A percentile compares a stretch with the other conserved stretches of the same genome.
Evolutionary conservation across 345 rosid genomes (phyloP).

Genomic region (Syzygium oleosum): DNA sequence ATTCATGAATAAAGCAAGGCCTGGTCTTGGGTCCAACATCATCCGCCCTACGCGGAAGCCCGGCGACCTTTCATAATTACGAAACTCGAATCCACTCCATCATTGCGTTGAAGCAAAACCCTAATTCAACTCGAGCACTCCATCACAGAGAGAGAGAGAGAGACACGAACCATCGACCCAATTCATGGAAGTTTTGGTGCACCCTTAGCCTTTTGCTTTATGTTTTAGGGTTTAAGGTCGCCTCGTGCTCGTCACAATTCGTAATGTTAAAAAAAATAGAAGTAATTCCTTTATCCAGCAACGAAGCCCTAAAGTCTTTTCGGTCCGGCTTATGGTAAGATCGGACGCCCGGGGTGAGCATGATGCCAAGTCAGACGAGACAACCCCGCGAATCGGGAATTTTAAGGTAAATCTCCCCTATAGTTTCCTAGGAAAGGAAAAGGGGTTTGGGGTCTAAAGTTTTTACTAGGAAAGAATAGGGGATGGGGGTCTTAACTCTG

Average conservation of each 20-base stretch:
- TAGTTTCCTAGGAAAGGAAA: neutral
- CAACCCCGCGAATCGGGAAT: neutral
- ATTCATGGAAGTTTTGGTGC: neutral
- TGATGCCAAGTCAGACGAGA: too few relatives aligned
- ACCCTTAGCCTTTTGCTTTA: neutral
- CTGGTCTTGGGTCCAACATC: neutral
- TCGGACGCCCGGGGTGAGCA: neutral
- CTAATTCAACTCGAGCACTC: neutral
- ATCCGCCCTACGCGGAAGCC: neutral
- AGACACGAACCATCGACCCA: neutral
- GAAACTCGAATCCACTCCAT: neutral
- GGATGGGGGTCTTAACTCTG: neutral
- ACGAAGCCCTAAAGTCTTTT: neutral
- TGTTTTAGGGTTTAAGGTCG: neutral
- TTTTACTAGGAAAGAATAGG: neutral
- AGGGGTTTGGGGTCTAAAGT: neutral
- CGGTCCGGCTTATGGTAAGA: neutral
- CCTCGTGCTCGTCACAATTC: neutral
- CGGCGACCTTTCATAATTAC: neutral
- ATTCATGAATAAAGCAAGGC: neutral
- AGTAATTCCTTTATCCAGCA: neutral
- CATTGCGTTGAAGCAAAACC: neutral
- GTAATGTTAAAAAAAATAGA: neutral
- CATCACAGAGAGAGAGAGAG: neutral
- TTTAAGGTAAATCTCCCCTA: neutral